phyloP scores from a whole-genome alignment of 768 basidiomycete species.

The Scleroderma bovista region DNA sequence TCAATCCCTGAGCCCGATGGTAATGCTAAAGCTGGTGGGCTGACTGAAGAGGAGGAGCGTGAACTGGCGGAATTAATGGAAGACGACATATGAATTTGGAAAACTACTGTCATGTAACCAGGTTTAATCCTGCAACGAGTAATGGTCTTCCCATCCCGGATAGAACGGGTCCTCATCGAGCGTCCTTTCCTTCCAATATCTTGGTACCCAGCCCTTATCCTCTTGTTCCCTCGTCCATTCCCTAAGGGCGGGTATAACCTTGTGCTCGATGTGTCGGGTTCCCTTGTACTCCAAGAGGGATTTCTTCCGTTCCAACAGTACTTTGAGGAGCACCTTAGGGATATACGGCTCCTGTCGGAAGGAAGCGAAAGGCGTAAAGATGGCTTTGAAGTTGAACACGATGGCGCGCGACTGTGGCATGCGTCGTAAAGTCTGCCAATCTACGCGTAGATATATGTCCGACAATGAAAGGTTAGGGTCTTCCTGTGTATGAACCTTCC shows the following conservation, averaged over 20 bases:
- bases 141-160: conserved; percentile 38
- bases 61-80: conserved; percentile 81
- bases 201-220: conserved; percentile 39
- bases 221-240: conserved; percentile 47
- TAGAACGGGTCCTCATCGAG: conserved; percentile 48
- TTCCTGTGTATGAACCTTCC: conserved; percentile 28
- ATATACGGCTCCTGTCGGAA: conserved; percentile 44
- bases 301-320: conserved; percentile 36
- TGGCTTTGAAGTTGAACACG: conserved; percentile 48
- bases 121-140: conserved; percentile 10
- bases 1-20: conserved; percentile 31
- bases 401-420: conserved; percentile 44
- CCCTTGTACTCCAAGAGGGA: conserved; percentile 41
- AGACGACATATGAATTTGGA: conserved; percentile 11
- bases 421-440: conserved; percentile 51
- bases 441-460: conserved; percentile 43
- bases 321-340: conserved; percentile 40
- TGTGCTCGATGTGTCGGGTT: conserved; percentile 37
- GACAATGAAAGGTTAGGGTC: conserved; percentile 32
- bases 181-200: conserved; percentile 44
- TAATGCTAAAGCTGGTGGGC: conserved; percentile 26
- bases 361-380: conserved; percentile 44
- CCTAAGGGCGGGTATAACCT: conserved; percentile 40
- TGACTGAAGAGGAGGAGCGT: conserved; percentile 87
- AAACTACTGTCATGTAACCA: not conserved